A percentile compares a stretch with the other conserved stretches of the same genome.
phyloP scores from a whole-genome alignment of 208 protist species.

The Trypanosoma mega region DNA sequence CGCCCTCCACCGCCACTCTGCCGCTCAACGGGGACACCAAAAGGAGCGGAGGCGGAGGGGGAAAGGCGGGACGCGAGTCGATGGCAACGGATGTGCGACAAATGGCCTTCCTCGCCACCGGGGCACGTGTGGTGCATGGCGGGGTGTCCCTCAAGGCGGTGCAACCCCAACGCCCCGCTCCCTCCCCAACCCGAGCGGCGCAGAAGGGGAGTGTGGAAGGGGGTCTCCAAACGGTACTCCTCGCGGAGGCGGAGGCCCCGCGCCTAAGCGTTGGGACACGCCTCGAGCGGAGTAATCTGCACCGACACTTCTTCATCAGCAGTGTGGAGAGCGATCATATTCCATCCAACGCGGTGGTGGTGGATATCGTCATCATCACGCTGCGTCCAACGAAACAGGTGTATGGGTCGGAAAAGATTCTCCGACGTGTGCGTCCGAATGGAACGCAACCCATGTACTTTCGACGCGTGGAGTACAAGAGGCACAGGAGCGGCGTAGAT shows the following conservation, averaged over 20 bases:
- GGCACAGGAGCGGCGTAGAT: not conserved
- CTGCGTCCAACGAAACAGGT: conserved; percentile 19
- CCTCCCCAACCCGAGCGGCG: too few species aligned
- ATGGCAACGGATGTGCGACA: too few species aligned
- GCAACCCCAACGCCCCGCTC: too few species aligned
- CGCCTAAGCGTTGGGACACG: not conserved
- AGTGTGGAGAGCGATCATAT: conserved; percentile 17
- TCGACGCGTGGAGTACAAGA: conserved; percentile 26
- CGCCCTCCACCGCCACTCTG: too few species aligned
- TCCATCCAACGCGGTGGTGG: conserved; percentile 23
- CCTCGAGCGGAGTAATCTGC: not conserved
- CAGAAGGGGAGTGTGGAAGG: too few species aligned
- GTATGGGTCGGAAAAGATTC: conserved; percentile 27
- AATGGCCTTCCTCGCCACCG: too few species aligned
- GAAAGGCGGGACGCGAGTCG: too few species aligned
- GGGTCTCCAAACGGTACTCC: not conserved
- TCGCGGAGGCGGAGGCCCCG: too few species aligned
- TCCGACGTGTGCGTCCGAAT: conserved; percentile 21
- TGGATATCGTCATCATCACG: conserved; percentile 26
- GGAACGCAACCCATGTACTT: conserved; percentile 25
- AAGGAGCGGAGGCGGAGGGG: too few species aligned
- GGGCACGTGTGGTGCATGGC: too few species aligned
- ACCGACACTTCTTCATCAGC: conserved; percentile 32
- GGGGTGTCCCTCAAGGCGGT: too few species aligned
- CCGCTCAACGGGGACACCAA: too few species aligned